phyloP scores from a whole-genome alignment of 768 basidiomycete species.

The Pulveroboletus ravenelii region DNA sequence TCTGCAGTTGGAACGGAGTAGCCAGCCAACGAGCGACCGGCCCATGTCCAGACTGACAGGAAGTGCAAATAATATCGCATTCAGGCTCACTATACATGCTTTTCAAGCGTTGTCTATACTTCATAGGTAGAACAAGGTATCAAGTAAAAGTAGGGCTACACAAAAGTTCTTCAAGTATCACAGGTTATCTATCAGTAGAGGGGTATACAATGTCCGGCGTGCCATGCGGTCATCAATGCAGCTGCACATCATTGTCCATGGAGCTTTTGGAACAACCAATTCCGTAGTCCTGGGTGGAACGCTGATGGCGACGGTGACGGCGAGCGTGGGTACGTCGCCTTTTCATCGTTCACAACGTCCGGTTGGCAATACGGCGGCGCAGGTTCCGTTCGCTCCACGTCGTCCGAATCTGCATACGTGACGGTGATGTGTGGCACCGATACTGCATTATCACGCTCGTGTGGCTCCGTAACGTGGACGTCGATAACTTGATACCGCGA shows the following conservation, averaged over 20 bases:
- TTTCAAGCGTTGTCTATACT: too few species aligned
- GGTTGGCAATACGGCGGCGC: slow-evolving; percentile 38
- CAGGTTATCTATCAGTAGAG: too few species aligned
- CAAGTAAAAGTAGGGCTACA: slow-evolving; percentile 1
- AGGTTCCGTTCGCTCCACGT: slow-evolving; percentile 10
- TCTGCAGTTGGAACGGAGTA: too few species aligned
- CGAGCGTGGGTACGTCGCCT: slow-evolving; percentile 5
- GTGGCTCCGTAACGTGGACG: slow-evolving; percentile 26
- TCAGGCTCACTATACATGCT: too few species aligned
- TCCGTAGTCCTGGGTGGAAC: slow-evolving; percentile 1
- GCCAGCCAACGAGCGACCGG: too few species aligned
- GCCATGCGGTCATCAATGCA: neutral
- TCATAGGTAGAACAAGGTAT: neutral
- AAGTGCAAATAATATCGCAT: too few species aligned
- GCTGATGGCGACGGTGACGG: neutral
- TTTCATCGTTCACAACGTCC: slow-evolving; percentile 8
- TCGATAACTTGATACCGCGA: slow-evolving; percentile 47
- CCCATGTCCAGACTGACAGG: too few species aligned
- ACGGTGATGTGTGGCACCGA: slow-evolving; percentile 30
- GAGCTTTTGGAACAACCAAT: slow-evolving; percentile 16
- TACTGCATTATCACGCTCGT: neutral
- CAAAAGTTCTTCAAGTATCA: neutral
- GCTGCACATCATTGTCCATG: neutral
- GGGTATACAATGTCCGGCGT: neutral
- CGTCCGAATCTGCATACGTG: slow-evolving; percentile 18